Percentiles rank a stretch among this genome's conserved stretches.
These are phyloP conservation scores for Apodospora peruviana DNA, from an alignment of 495 filamentous ascomycete genomes.

Conservation along the genomic window DNA sequence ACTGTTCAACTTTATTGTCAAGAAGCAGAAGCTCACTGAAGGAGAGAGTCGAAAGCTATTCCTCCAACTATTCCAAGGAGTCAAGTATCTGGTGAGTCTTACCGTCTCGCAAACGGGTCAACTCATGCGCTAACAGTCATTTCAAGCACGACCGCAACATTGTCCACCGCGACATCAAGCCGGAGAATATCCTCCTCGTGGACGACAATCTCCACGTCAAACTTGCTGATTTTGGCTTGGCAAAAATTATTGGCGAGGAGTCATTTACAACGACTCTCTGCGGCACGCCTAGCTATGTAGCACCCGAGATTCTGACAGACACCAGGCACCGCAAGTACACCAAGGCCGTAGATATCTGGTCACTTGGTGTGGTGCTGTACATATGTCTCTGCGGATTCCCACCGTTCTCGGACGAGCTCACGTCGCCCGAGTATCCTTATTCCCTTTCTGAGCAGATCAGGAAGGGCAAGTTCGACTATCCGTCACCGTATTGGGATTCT, in stretches of 20 bases:
- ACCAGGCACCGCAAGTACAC: conserved; percentile 78
- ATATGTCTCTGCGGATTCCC: conserved; percentile 98
- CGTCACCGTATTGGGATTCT: conserved; percentile 95
- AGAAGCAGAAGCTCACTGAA: conserved; percentile 82
- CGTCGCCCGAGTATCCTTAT: conserved; percentile 72
- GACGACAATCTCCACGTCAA: conserved; percentile 84
- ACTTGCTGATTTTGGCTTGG: conserved; percentile 93
- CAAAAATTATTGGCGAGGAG: conserved; percentile 97
- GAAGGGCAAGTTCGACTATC: conserved; percentile 84
- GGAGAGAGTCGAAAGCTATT: conserved; percentile 80
- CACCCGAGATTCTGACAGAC: conserved; percentile 87
- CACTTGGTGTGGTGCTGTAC: conserved; percentile 95
- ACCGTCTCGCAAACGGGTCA: background rate
- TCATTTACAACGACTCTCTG: conserved; percentile 98
- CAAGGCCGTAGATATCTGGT: conserved; percentile 95
- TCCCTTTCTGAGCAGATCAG: conserved; percentile 88
- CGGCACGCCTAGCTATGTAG: conserved; percentile 93
- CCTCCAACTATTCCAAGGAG: conserved; percentile 82
- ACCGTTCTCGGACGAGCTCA: conserved; percentile 92
- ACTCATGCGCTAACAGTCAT: conserved; percentile 30
- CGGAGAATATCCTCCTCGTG: conserved; percentile 90
- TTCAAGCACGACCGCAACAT: conserved; percentile 93
- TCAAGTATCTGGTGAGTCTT: conserved; percentile 84
- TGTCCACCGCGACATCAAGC: conserved; percentile 97
- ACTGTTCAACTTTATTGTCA: conserved; percentile 89